These are phyloP conservation scores for Heliocybe sulcata DNA, from an alignment of 1,284 basidiomycete species.

Conservation along the genomic window DNA sequence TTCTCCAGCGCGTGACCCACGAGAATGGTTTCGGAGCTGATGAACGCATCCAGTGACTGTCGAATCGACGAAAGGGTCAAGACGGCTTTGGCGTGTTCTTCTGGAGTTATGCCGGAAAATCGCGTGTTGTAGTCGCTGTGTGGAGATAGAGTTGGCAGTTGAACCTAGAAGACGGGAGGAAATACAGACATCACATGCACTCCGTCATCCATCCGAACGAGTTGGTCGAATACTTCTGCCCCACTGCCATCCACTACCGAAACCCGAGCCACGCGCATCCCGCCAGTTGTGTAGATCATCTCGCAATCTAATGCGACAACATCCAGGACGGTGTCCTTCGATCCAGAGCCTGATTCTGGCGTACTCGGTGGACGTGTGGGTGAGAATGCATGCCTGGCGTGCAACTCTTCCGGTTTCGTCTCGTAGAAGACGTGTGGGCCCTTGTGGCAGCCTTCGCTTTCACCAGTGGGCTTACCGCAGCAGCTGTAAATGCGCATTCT, in stretches of 20 bases:
- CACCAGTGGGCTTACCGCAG: slow-evolving; percentile 49
- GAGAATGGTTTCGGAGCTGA: slow-evolving; percentile 74
- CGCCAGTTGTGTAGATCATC: slow-evolving; percentile 89
- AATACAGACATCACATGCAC: slow-evolving; percentile 69
- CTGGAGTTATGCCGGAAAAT: slow-evolving; percentile 78
- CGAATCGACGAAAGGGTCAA: slow-evolving; percentile 64
- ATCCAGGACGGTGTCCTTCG: slow-evolving; percentile 45
- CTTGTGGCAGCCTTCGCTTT: slow-evolving; percentile 56
- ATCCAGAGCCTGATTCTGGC: slow-evolving; percentile 5
- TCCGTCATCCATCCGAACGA: slow-evolving; percentile 72
- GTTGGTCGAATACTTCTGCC: slow-evolving; percentile 70
- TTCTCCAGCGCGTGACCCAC: slow-evolving; percentile 87
- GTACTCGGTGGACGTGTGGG: slow-evolving; percentile 27
- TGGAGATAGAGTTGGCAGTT: slow-evolving; percentile 7
- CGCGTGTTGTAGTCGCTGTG: slow-evolving; percentile 83
- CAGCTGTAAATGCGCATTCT: slow-evolving; percentile 59
- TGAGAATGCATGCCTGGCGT: slow-evolving; percentile 71
- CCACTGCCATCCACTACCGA: slow-evolving; percentile 80
- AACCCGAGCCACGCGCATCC: slow-evolving; percentile 80
- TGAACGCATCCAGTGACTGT: slow-evolving; percentile 56
- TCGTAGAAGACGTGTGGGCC: slow-evolving; percentile 80
- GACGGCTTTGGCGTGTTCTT: slow-evolving; percentile 49
- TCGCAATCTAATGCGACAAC: slow-evolving; percentile 87
- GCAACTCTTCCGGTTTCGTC: slow-evolving; percentile 58
- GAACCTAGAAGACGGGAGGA: slow-evolving; percentile 2